phyloP scores from a whole-genome alignment of 495 filamentous ascomycete species.

The Barbatosphaeria neglecta region DNA sequence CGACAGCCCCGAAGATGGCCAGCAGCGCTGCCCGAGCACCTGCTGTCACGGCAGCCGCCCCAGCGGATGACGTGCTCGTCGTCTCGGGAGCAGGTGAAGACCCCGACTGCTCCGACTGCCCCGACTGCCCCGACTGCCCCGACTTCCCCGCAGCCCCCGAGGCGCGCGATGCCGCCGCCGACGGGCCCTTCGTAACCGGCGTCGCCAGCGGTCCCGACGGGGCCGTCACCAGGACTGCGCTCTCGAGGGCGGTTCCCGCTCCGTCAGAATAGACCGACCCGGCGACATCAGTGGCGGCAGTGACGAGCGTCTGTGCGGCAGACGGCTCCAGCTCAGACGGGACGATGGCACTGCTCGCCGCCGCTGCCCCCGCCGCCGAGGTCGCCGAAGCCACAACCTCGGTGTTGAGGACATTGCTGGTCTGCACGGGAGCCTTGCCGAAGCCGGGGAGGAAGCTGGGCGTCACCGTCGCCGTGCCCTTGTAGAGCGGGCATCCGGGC shows the following conservation, averaged over 20 bases:
- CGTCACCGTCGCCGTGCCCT: constrained; percentile 41
- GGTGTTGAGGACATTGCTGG: not conserved
- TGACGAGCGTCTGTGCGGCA: not conserved
- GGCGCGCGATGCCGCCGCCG: too few species aligned
- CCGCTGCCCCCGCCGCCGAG: not conserved
- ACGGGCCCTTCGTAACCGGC: too few species aligned
- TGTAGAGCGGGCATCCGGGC: constrained; percentile 46
- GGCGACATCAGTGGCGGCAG: too few species aligned
- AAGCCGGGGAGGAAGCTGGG: constrained; percentile 36
- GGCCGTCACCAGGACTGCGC: too few species aligned
- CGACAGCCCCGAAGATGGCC: not conserved
- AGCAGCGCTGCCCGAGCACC: not conserved
- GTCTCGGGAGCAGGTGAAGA: not conserved
- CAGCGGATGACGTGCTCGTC: not conserved
- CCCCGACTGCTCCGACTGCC: not conserved
- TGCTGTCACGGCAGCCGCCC: not conserved
- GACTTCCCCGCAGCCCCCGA: too few species aligned
- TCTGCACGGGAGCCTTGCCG: constrained; percentile 1
- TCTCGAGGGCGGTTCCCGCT: not conserved
- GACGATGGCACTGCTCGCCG: not conserved
- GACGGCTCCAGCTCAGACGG: not conserved
- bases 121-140: too few species aligned
- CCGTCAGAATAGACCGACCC: not conserved
- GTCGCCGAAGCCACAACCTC: constrained; percentile 9
- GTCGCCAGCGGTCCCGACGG: too few species aligned